These are phyloP conservation scores for Ceratocystis alfenasii DNA, from an alignment of 2,329 filamentous ascomycete species.

Conservation along the genomic window DNA sequence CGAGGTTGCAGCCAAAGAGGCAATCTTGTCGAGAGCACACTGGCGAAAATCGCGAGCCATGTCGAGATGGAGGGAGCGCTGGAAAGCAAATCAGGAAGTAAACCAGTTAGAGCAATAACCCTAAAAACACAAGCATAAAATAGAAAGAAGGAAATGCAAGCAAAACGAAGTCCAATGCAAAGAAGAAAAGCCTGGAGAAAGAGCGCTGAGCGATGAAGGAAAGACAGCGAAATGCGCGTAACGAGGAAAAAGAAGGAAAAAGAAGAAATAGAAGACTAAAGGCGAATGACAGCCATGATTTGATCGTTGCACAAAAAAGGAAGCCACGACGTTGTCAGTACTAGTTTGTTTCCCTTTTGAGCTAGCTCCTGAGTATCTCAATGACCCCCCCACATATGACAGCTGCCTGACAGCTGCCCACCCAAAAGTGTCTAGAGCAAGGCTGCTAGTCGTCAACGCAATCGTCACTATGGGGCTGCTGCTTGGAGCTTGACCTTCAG, in stretches of 20 bases:
- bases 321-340: neutral
- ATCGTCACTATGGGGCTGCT: slow-evolving; percentile 12
- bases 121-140: neutral
- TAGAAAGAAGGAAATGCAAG: neutral
- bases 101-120: neutral
- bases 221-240: neutral
- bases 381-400: neutral
- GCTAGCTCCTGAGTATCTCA: neutral
- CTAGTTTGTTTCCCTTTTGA: slow-evolving; percentile 17
- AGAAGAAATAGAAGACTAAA: neutral
- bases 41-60: slow-evolving; percentile 49
- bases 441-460: slow-evolving; percentile 36
- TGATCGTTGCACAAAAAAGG: slow-evolving; percentile 7
- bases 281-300: neutral
- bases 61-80: neutral
- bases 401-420: neutral
- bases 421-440: slow-evolving; percentile 29
- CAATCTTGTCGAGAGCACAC: slow-evolving; percentile 53
- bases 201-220: neutral
- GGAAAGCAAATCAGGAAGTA: neutral
- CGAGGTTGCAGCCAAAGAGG: slow-evolving; percentile 47
- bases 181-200: neutral
- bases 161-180: neutral
- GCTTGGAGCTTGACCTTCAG: neutral
- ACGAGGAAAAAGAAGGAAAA: neutral